Evolutionary conservation across 1,284 basidiomycete species (phyloP), one percentile per base, ranked within the genome.

Genomic region (Ceratorhiza oryzae-sativae): DNA sequence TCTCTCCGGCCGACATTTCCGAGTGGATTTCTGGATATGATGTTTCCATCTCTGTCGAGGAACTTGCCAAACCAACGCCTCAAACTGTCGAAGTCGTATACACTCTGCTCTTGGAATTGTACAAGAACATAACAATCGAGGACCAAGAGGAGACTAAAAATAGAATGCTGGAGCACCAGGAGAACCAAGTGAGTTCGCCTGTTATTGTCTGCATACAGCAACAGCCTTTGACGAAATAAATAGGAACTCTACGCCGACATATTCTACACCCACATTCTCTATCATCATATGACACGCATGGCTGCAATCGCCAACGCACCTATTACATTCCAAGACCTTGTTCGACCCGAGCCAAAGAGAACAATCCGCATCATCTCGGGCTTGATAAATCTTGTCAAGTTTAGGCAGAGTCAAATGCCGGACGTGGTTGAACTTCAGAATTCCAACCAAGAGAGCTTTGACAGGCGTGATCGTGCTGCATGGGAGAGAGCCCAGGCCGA

Each of bases 311-410:
- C 63, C 63, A 68, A 68, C 39, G 63, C 39, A 4, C 51, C 49
- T 8, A 13, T 68, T 32, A 56, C 20, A 18, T 68, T 68, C 39
- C 63, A 68, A 68, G 63, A 68, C 36, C 63, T 68, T 23, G 53
- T 34, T 39, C 63, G 51, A 20, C 63, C 63, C 51, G 63, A 68
- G 36, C 63, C 63, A 1, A 53, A 56, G 20, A 49, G 63, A 36
- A 68, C 63, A 32, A 68, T 68, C 34, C 63, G 63, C 15, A 67
- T 67, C 51, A 55, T 67, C 48, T 67, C 63, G 4, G 63, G 63
- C 49, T 25, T 67, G 23, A 67, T 67, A 49, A 67, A 67, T 36
- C 63, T 67, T 51, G 63, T 67, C 63, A 67, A 67, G 63, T 67
- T 67, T 55, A 36, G 63, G 25, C 63, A 67, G 36, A 55, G 49